Evolutionary conservation across 176 grass and related monocot species (phyloP).

Genomic region (Oryza brachyantha): DNA sequence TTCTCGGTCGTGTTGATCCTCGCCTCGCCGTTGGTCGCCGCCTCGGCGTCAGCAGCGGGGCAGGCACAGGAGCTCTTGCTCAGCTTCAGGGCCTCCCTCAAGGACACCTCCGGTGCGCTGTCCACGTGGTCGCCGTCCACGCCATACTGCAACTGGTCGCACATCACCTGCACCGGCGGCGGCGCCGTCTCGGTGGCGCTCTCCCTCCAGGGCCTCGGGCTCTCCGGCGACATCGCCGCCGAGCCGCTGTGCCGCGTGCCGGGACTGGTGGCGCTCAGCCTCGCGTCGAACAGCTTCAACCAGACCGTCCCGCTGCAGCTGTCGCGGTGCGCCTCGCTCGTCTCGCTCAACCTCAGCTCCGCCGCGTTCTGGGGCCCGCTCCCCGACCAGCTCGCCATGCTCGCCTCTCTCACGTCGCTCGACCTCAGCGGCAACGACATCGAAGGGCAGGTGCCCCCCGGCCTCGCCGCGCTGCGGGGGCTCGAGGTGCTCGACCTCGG

Average conservation of each 20-base stretch:
- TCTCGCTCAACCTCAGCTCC: slow-evolving; percentile 61
- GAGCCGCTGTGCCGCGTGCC: slow-evolving; percentile 52
- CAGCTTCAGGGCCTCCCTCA: slow-evolving; percentile 51
- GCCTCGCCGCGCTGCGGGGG: slow-evolving; percentile 33
- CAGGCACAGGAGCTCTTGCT: slow-evolving; percentile 47
- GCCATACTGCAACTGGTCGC: slow-evolving; percentile 66
- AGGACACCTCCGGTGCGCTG: slow-evolving; percentile 50
- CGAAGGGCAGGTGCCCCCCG: slow-evolving; percentile 43
- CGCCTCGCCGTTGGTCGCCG: neutral
- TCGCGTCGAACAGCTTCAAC: slow-evolving; percentile 73
- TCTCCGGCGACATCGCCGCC: slow-evolving; percentile 57
- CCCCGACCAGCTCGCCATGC: slow-evolving; percentile 55
- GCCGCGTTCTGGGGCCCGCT: slow-evolving; percentile 59
- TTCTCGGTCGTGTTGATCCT: slow-evolving; percentile 12
- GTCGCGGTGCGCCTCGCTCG: slow-evolving; percentile 50
- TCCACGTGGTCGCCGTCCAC: slow-evolving; percentile 48
- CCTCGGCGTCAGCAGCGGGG: neutral
- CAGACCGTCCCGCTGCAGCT: slow-evolving; percentile 62
- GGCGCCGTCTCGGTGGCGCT: slow-evolving; percentile 30
- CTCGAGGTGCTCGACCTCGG: slow-evolving; percentile 70
- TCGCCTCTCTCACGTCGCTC: slow-evolving; percentile 43
- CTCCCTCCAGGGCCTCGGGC: slow-evolving; percentile 47
- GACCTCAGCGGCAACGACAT: slow-evolving; percentile 78
- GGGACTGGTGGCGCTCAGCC: slow-evolving; percentile 43
- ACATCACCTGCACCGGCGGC: slow-evolving; percentile 41